Base-by-base conservation (phyloP, 805 yeast species). In the Lipomyces sp. region DNA sequence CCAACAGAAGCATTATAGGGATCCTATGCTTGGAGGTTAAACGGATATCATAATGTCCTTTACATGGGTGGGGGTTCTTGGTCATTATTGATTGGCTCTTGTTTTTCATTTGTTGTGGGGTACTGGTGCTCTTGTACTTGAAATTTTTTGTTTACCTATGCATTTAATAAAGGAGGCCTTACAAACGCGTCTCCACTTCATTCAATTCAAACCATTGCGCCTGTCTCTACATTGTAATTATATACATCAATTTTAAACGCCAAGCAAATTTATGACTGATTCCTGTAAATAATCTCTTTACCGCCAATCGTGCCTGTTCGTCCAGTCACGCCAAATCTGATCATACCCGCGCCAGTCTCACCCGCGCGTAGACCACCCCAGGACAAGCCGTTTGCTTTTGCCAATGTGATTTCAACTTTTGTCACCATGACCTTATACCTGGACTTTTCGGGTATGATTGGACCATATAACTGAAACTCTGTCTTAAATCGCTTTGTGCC, bases 1-100 rank as follows among this genome's bases (percentile, higher is more conserved):
- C 78, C 84, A 86, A 82, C 97, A 94, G 83, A 85, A 86, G 37
- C 97, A 95, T 76, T 91, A 78, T 81, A 84, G 96, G 75, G 97
- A 92, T 75, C 88, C 86, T 74, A 78, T 90, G 72, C 80, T 91
- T 69, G 65, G 65, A 37, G 64, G 70, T 60, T 66, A 60, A 60
- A 53, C 51, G 24, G 10, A 32, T 33, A 34, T 18, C 10, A n/a
- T 7, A 2, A 42, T 42, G 48, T 42, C 18, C 48, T 42, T 42
- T 4, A 42, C n/a, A n/a, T 42, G 18, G 18, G 7, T 42, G 48
- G 7, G 48, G 8, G 3, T 15, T 15, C 24, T 42, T 6, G 7
- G 3, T 15, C n/a, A 42, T 18, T 42, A 13, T 42, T 42, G 48
- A 42, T 42, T 42, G 4, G 48, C 4, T 42, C 48, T 10, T 42